These are phyloP conservation scores for Collybia mongolica DNA, from an alignment of 768 basidiomycete genomes.

Conservation along the genomic window DNA sequence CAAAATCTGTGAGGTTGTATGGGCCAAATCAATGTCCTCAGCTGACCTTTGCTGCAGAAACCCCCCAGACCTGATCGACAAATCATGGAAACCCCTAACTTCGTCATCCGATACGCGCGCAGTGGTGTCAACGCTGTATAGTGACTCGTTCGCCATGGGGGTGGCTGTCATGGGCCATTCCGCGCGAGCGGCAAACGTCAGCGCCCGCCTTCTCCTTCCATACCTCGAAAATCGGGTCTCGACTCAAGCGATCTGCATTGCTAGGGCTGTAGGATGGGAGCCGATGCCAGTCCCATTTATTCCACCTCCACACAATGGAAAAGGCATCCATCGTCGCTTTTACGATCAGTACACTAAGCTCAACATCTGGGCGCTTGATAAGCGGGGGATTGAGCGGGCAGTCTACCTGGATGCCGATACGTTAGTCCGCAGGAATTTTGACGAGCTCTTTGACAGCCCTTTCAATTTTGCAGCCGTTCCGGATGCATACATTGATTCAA, in stretches of 20 bases:
- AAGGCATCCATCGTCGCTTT: conserved; percentile 32
- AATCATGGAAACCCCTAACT: not conserved
- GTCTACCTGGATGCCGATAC: conserved; percentile 44
- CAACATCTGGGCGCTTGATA: conserved; percentile 36
- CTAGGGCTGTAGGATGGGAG: conserved; percentile 35
- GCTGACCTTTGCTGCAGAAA: conserved; percentile 9
- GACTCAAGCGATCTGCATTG: conserved; percentile 34
- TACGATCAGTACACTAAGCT: conserved; percentile 44
- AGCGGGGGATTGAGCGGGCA: conserved; percentile 24
- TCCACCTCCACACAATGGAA: conserved; percentile 34
- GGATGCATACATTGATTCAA: conserved; percentile 28
- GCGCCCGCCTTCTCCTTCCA: conserved; percentile 21
- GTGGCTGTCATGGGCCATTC: conserved; percentile 28
- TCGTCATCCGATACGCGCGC: conserved; percentile 14
- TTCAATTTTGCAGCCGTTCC: conserved; percentile 41
- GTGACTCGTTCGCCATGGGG: conserved; percentile 25
- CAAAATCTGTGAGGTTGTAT: conserved; percentile 20
- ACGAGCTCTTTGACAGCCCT: conserved; percentile 41
- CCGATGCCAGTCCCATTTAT: conserved; percentile 31
- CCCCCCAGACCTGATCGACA: conserved; percentile 11
- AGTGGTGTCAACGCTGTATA: conserved; percentile 26
- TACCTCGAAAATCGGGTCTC: conserved; percentile 30
- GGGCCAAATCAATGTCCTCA: not conserved
- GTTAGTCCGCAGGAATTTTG: conserved; percentile 38
- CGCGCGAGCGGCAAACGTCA: conserved; percentile 18